phyloP scores from a whole-genome alignment of 371 early-diverging fungal species.

The Chytridium lagenaria region DNA sequence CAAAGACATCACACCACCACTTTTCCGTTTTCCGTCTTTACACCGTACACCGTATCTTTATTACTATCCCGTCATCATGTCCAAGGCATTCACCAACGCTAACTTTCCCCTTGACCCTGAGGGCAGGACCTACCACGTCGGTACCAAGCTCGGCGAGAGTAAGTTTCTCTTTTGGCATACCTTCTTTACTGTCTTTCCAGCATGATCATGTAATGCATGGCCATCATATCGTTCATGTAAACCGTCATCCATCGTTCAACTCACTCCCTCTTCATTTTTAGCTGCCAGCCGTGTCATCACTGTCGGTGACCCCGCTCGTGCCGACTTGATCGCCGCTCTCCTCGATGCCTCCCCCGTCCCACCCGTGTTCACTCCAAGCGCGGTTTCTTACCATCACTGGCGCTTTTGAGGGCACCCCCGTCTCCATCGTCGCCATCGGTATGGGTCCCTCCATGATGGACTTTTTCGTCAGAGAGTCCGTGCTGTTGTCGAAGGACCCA shows the following conservation, averaged over 20 bases:
- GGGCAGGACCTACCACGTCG: constrained; percentile 89
- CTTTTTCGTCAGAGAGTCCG: constrained; percentile 92
- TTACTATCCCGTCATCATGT: too few relatives aligned
- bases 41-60: too few relatives aligned
- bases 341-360: constrained; percentile 19
- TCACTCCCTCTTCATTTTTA: neutral
- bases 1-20: too few relatives aligned
- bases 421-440: constrained; percentile 89
- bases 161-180: too few relatives aligned
- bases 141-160: constrained; percentile 74
- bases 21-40: too few relatives aligned
- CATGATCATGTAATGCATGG: neutral
- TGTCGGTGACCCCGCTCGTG: constrained; percentile 90
- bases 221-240: neutral
- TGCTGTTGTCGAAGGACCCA: constrained; percentile 81
- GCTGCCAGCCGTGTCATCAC: constrained; percentile 88
- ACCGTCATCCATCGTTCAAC: neutral
- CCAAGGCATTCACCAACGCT: constrained; percentile 40
- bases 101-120: constrained; percentile 83
- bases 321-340: constrained; percentile 66
- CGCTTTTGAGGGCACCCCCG: constrained; percentile 76
- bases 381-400: constrained; percentile 93
- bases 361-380: constrained; percentile 64
- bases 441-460: constrained; percentile 94
- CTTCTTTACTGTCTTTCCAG: too few relatives aligned